Evolutionary conservation across 768 basidiomycete genomes (phyloP).

Genomic region (Lactarius evosmus): DNA sequence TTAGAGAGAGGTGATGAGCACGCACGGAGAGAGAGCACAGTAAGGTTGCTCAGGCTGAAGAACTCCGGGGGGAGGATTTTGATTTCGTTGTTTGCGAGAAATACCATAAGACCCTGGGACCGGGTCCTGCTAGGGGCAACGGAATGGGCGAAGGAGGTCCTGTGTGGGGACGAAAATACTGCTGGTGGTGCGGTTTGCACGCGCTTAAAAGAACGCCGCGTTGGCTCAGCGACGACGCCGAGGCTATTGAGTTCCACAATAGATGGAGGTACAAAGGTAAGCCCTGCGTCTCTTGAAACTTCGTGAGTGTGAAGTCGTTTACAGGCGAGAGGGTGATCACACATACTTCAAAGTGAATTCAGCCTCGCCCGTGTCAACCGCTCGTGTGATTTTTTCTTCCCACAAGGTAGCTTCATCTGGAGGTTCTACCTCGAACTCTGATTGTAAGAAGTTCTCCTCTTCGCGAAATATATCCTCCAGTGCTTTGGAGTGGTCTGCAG

Average conservation of each 20-base stretch:
- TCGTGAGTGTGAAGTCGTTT: background rate
- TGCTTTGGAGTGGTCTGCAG: slow-evolving; percentile 8
- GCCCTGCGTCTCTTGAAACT: slow-evolving; percentile 8
- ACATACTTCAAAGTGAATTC: slow-evolving; percentile 24
- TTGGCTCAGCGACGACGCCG: slow-evolving; percentile 11
- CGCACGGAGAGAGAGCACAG: slow-evolving; percentile 26
- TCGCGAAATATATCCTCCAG: slow-evolving; percentile 22
- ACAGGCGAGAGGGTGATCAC: background rate
- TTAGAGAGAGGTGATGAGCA: background rate
- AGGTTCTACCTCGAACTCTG: slow-evolving; percentile 9
- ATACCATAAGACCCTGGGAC: slow-evolving; percentile 22
- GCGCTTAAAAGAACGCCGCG: slow-evolving; percentile 19
- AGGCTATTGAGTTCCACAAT: slow-evolving; percentile 20
- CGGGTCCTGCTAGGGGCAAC: background rate
- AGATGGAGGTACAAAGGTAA: slow-evolving; percentile 19
- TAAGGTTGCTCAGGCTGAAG: slow-evolving; percentile 25
- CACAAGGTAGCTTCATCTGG: slow-evolving; percentile 19
- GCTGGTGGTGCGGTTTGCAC: slow-evolving; percentile 22
- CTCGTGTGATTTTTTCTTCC: slow-evolving; percentile 20
- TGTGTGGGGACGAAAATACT: slow-evolving; percentile 14
- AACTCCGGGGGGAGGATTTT: slow-evolving; percentile 21
- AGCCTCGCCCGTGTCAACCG: slow-evolving; percentile 20
- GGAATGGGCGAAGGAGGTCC: slow-evolving; percentile 7
- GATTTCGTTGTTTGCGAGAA: slow-evolving; percentile 26
- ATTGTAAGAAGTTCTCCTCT: slow-evolving; percentile 9